Evolutionary conservation across 805 yeast species (phyloP), one percentile per base, ranked within the genome.

Genomic region (Candida anglica): DNA sequence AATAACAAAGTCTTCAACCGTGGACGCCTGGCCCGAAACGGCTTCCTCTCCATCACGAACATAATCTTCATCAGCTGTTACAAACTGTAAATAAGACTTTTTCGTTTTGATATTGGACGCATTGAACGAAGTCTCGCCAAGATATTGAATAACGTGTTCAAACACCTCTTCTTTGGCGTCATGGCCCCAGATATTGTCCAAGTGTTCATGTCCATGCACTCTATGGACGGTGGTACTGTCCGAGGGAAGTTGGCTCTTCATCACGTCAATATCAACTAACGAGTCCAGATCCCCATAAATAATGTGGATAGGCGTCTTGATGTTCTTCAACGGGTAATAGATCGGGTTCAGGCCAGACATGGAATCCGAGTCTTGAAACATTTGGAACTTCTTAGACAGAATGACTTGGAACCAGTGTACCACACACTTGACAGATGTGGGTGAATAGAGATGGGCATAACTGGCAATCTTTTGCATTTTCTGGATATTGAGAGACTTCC

Each of bases 391-490:
- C 29, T 75, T 76, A 5, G 83, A 70, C 33, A 81, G 70, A 41
- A 91, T 85, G 34, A 91, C 89, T 59, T 87, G 96, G 50, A 87
- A 86, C 96, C 96, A 87, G 58, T 87, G 96, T n/a, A 88, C 97
- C 28, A 87, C 88, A 7, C 85, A 76, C 57, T 89, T 91, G 17
- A 89, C 98, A 2, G 89, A 79, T 0, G 98, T 87, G 15, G 95
- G 83, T 2, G 96, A 85, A 60, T 89, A 91, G 35, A 91, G 66
- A 55, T 93, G 97, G 13, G 86, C 77, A 57, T 86, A 91, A 11
- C 86, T 74, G n/a, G 85, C 71, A 30, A 78, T 61, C 52, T 89
- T 91, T 57, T 89, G 96, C 26, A 76, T 60, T 38, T 72, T 66
- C 21, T 77, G 62, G 43, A 93, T 91, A 58, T 91, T 86, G 4